phyloP scores from a whole-genome alignment of 306 rosid genomes.

The Alnus rubra region DNA sequence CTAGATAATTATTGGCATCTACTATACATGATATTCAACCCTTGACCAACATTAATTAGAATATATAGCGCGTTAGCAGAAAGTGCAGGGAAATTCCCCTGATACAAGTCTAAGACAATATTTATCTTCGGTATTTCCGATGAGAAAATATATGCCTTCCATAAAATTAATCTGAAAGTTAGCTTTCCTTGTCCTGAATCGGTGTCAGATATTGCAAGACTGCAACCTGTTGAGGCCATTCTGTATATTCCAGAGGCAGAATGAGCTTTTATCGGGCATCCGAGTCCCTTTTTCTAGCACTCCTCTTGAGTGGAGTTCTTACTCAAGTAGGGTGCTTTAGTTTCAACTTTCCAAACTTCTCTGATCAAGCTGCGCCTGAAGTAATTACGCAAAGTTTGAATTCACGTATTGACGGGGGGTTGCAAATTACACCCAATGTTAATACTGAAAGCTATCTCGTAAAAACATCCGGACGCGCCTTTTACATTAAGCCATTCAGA shows the following conservation, averaged over 20 bases:
- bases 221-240: neutral
- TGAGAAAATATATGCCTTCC: no score
- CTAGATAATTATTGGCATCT: no score
- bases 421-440: conserved; percentile 40
- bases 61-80: no score
- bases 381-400: neutral
- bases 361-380: neutral
- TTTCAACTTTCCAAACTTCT: conserved; percentile 37
- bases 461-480: conserved; percentile 35
- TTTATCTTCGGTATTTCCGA: no score
- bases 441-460: neutral
- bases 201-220: neutral
- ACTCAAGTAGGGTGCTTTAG: conserved; percentile 19
- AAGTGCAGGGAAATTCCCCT: no score
- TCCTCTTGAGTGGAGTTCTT: conserved; percentile 23
- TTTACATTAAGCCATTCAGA: conserved; percentile 28
- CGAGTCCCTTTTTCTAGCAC: conserved; percentile 15
- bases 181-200: no score
- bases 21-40: no score
- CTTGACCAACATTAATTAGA: no score
- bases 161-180: no score
- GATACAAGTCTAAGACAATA: no score
- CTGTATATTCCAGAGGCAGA: neutral
- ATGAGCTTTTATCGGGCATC: conserved; percentile 7
- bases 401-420: conserved; percentile 4